Conservation (phyloP, 1,284 basidiomycete species). For the Pseudozyma hubeiensis region DNA sequence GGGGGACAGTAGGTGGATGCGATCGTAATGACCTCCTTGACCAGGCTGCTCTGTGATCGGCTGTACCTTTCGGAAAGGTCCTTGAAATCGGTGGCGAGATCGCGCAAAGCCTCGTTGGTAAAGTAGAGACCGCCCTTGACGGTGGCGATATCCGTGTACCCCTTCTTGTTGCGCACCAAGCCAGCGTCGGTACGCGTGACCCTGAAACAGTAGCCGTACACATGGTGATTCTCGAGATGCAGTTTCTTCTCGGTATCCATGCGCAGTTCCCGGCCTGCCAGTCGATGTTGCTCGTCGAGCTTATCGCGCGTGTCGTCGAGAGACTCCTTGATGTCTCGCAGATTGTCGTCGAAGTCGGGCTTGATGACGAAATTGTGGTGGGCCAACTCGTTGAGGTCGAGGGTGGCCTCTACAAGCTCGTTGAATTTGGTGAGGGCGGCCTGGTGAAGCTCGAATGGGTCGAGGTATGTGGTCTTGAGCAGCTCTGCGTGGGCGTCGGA, state of each 20-base stretch:
- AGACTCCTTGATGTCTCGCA: slow-evolving; percentile 79
- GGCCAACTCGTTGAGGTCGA: slow-evolving; percentile 86
- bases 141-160: slow-evolving; percentile 86
- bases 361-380: slow-evolving; percentile 92
- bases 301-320: slow-evolving; percentile 80
- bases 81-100: slow-evolving; percentile 79
- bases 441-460: slow-evolving; percentile 46
- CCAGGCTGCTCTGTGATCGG: slow-evolving; percentile 82
- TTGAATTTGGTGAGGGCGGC: slow-evolving; percentile 74
- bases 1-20: slow-evolving; percentile 85
- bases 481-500: slow-evolving; percentile 32
- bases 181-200: slow-evolving; percentile 83
- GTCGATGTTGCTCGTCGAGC: slow-evolving; percentile 84
- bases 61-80: slow-evolving; percentile 80
- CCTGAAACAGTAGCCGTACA: slow-evolving; percentile 93
- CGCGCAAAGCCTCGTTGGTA: slow-evolving; percentile 83
- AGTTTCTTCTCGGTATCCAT: slow-evolving; percentile 96
- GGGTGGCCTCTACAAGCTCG: slow-evolving; percentile 94
- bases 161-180: slow-evolving; percentile 76
- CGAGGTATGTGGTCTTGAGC: slow-evolving; percentile 53
- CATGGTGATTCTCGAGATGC: slow-evolving; percentile 90
- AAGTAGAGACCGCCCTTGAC: slow-evolving; percentile 91
- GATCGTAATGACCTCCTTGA: slow-evolving; percentile 92
- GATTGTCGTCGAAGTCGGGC: slow-evolving; percentile 84
- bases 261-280: slow-evolving; percentile 79